Percentiles rank a stretch among this genome's conserved stretches.
These are phyloP conservation scores for Pseudozyma thailandica DNA, from an alignment of 1,284 basidiomycete species.

Conservation along the genomic window DNA sequence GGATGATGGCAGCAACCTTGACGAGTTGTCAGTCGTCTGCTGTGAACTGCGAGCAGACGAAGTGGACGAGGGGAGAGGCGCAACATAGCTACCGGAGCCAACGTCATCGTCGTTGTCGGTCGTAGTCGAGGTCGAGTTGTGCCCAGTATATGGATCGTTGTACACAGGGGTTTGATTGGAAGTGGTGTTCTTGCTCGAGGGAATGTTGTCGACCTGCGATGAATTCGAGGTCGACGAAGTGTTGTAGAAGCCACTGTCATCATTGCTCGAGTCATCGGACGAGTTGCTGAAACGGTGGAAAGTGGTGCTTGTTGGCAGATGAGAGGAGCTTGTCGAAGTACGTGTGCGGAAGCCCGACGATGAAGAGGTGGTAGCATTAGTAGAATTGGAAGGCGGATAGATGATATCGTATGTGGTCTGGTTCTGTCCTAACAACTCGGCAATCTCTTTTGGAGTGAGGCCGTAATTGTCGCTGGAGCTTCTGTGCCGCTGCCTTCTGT, in stretches of 20 bases:
- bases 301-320: neutral
- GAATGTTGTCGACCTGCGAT: neutral
- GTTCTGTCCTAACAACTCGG: conserved; percentile 19
- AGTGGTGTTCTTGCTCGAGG: no score
- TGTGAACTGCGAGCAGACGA: neutral
- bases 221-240: neutral
- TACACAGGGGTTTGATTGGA: no score
- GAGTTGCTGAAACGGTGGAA: neutral
- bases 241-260: neutral
- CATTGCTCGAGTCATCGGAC: neutral
- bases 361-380: conserved; percentile 13
- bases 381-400: conserved; percentile 10
- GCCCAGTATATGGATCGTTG: no score
- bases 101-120: no score
- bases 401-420: conserved; percentile 8
- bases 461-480: conserved; percentile 9
- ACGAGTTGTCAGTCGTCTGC: neutral
- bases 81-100: no score
- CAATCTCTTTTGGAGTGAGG: conserved; percentile 22
- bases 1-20: no score
- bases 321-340: conserved; percentile 4
- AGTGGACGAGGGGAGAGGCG: neutral
- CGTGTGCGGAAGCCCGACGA: conserved; percentile 10
- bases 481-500: conserved; percentile 15
- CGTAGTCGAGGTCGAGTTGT: no score